These are phyloP conservation scores for Penicillium longicatenatum DNA, from an alignment of 495 filamentous ascomycete species.

Conservation along the genomic window DNA sequence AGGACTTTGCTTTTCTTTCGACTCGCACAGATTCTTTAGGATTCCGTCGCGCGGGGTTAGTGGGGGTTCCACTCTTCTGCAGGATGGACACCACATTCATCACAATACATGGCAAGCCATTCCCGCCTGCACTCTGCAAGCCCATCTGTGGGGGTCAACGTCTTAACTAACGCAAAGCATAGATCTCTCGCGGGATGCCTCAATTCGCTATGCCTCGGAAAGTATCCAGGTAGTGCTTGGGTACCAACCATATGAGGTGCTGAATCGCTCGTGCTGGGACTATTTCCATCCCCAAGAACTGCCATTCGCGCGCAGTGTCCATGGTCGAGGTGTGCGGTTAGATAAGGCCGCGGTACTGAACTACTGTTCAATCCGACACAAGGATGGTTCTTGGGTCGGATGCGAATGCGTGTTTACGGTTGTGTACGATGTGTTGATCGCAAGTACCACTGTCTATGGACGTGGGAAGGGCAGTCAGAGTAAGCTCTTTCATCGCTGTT, in stretches of 20 bases:
- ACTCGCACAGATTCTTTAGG: background rate
- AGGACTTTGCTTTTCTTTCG: background rate
- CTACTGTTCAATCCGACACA: conserved; percentile 72
- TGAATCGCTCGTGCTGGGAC: conserved; percentile 78
- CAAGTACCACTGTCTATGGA: conserved; percentile 79
- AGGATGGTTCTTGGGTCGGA: conserved; percentile 70
- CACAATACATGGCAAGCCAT: conserved; percentile 79
- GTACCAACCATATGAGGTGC: conserved; percentile 73
- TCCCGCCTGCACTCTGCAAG: conserved; percentile 1
- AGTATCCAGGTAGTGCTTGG: conserved; percentile 82
- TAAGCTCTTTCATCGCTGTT: conserved; percentile 45
- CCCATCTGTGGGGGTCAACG: background rate
- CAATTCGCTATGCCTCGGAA: conserved; percentile 80
- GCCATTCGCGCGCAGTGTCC: conserved; percentile 70
- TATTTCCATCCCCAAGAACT: conserved; percentile 86
- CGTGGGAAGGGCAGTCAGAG: conserved; percentile 70
- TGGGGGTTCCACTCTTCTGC: conserved; percentile 23
- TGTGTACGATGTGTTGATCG: conserved; percentile 84
- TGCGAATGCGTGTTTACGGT: conserved; percentile 92
- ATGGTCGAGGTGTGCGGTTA: conserved; percentile 70
- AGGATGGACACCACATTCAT: conserved; percentile 91
- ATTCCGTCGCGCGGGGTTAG: conserved; percentile 14
- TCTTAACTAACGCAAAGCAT: conserved; percentile 8
- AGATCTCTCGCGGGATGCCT: conserved; percentile 78
- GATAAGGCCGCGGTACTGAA: conserved; percentile 86